Evolutionary conservation across 306 rosid species (phyloP), one percentile per base, ranked within the genome.

Genomic region (Vicia faba): DNA sequence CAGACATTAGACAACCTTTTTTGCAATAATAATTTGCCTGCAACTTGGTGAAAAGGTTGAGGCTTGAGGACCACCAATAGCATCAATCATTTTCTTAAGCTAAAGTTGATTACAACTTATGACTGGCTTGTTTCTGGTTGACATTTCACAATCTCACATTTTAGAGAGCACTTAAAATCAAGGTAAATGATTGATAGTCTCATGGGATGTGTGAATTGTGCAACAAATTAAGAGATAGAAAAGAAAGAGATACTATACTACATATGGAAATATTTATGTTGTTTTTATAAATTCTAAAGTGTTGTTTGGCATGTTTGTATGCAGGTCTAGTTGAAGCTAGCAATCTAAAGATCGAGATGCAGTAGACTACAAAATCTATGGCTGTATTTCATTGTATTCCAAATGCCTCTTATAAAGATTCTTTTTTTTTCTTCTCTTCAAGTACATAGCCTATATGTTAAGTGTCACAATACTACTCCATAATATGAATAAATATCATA

Each of bases 291-390:
- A 68, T 79, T 74, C 79, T 74, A 36, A 79, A 46, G 10, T 46
- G 40, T 9, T 65, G 61, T 68, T 38, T 75, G 55, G 41, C 41
- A 70, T 78, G 23, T 20, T 20, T 20, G 66, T 77, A 66, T 75
- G 86, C 95, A 91, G 97, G 91, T 70, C 68, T 85, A 26, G 44
- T 78, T 75, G 97, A 91, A 73, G 88, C 77, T 55, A 70, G 82
- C 81, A 82, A 85, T 72, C 77, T 78, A 63, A 88, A 88, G 88
- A 86, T 79, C 88, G 88, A 87, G 88, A 82, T 82, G 84, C 84
- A 84, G 84, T 86, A 84, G 84, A 73, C 48, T 40, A 49, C 73
- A 83, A 11, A 59, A 50, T 75, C 70, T 59, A 23, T 72, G 60
- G 49, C 64, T 45, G 3, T 13, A 75, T 81, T 81, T 82, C 39